Conservation (phyloP, 2,329 filamentous ascomycete species). For the Escovopsis sp. region DNA sequence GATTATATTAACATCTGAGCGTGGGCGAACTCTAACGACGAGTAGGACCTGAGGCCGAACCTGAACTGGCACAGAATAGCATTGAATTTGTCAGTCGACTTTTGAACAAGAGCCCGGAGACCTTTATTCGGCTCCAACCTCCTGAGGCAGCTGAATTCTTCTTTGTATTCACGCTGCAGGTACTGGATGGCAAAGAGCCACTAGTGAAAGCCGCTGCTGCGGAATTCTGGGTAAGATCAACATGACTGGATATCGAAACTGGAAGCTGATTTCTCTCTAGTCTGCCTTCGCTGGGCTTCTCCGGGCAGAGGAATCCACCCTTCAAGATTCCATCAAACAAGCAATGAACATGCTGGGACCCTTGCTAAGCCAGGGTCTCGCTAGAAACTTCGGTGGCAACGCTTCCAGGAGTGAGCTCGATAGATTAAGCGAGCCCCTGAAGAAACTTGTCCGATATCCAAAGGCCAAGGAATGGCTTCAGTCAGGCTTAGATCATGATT, state of each 20-base stretch:
- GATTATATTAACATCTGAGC: neutral
- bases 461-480: slow-evolving; percentile 49
- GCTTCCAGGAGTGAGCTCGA: slow-evolving; percentile 60
- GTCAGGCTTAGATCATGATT: slow-evolving; percentile 36
- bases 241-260: neutral
- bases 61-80: slow-evolving; percentile 58
- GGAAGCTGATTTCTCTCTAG: slow-evolving; percentile 19
- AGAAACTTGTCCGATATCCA: slow-evolving; percentile 47
- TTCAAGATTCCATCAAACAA: slow-evolving; percentile 29
- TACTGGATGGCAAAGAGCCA: slow-evolving; percentile 56
- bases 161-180: slow-evolving; percentile 56
- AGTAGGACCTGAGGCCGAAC: slow-evolving; percentile 52
- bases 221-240: slow-evolving; percentile 53
- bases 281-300: slow-evolving; percentile 37
- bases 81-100: slow-evolving; percentile 58
- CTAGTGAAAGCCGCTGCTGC: slow-evolving; percentile 61
- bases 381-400: slow-evolving; percentile 52
- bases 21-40: slow-evolving; percentile 6
- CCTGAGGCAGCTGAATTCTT: slow-evolving; percentile 46
- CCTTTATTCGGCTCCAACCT: slow-evolving; percentile 44
- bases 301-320: slow-evolving; percentile 25
- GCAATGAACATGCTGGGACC: slow-evolving; percentile 48
- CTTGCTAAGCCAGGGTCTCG: slow-evolving; percentile 40
- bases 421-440: slow-evolving; percentile 53
- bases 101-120: slow-evolving; percentile 42